Evolutionary conservation across 768 basidiomycete species (phyloP), one percentile per base, ranked within the genome.

Genomic region (Megacollybia marginata): DNA sequence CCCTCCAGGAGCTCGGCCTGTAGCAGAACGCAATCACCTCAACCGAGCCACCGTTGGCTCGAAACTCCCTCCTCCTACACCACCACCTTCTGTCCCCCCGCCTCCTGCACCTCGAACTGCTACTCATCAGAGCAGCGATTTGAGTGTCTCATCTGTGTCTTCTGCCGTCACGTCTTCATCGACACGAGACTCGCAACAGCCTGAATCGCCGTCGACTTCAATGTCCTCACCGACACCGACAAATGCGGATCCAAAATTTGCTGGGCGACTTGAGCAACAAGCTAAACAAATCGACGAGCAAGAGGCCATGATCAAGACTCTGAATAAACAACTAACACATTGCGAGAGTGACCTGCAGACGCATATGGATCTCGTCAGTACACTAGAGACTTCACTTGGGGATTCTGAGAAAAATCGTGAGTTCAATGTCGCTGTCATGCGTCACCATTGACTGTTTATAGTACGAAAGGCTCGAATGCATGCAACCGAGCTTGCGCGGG

Each of bases 381-480:
- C 85, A 9, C 74, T 95, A 20, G 91, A 95, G 68, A 78, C 83
- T 42, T 91, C 89, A 6, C 74, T 95, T 12, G 86, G 87, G 46
- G 92, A 95, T 59, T 89, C 90, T 18, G 93, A 95, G 70, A 91
- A 95, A 65, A 93, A 92, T 60, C 72, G 91, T 92, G 66, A 69
- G 90, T 80, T 45, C 56, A 34, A 54, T 51, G 18, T 19, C 38
- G 33, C 20, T 20, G 2, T 40, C 23, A 10, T 28, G 31, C 28
- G 45, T 54, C 51, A 44, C 55, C 52, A 42, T 48, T 55, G 28
- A 36, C 42, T 54, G 10, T 44, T 31, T 49, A 33, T 58, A 92
- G 89, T 95, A 49, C 88, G 93, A 52, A 95, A 95, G 68, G 87
- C 92, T 6, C 88, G 92, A 34, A 85, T 92, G 82, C 92, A 94